These are phyloP conservation scores for Saprolegnia diclina DNA, from an alignment of 352 stramenopile species.

Conservation along the genomic window DNA sequence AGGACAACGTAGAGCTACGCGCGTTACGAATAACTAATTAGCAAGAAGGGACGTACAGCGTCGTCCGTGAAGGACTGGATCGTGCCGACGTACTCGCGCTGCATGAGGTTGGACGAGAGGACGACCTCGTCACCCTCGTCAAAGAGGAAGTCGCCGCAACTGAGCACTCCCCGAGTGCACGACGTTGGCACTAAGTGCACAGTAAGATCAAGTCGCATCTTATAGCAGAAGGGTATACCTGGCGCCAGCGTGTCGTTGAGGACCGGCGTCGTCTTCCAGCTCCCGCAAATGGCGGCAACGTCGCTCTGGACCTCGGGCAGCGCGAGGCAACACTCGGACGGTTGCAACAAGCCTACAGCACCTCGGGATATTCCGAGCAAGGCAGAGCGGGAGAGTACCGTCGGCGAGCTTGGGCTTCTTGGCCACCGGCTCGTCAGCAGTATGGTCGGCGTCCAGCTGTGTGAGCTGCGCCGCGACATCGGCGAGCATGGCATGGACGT, in stretches of 20 bases:
- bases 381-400: neutral
- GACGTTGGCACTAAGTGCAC: slow-evolving; percentile 25
- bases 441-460: slow-evolving; percentile 32
- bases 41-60: slow-evolving; percentile 34
- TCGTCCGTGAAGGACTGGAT: slow-evolving; percentile 69
- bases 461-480: slow-evolving; percentile 50
- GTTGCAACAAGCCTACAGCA: neutral
- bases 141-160: slow-evolving; percentile 67
- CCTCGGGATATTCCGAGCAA: neutral
- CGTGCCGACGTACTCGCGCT: slow-evolving; percentile 69
- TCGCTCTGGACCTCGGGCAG: slow-evolving; percentile 54
- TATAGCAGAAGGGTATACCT: neutral
- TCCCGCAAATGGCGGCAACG: slow-evolving; percentile 45
- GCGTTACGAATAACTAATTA: neutral
- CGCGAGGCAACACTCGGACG: slow-evolving; percentile 31
- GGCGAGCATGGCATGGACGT: slow-evolving; percentile 41
- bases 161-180: slow-evolving; percentile 46
- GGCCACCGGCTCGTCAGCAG: neutral
- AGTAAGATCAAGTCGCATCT: neutral
- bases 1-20: slow-evolving; percentile 11
- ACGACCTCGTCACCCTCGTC: slow-evolving; percentile 77
- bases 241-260: slow-evolving; percentile 31
- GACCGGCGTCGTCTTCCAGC: slow-evolving; percentile 31
- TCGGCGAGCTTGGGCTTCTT: slow-evolving; percentile 17
- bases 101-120: slow-evolving; percentile 50